Base-by-base conservation (phyloP, 345 rosid species). In the Populus simonii region DNA sequence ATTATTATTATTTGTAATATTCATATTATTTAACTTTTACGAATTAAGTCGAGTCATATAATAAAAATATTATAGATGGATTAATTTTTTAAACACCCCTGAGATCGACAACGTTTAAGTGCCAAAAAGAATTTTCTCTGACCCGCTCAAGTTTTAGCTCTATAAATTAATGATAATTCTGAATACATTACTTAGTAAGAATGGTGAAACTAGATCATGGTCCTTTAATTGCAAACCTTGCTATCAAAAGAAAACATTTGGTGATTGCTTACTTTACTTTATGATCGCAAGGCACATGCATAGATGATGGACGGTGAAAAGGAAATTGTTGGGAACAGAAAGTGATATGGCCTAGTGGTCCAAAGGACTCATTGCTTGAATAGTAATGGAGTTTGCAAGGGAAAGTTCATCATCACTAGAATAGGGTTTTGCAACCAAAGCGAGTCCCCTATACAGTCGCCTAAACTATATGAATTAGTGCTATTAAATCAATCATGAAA, bases 31-130 rank as follows among this genome's bases (percentile, higher is more conserved):
- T 39, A 9, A 39, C 12, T 39, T 39, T 33, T 0, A 33, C 5
- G 35, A 0, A 0, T 33, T 33, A 33, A 4, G 0, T 33, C 0
- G 0, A 33, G 35, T 33, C 12, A 9, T 3, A 39, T 1, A 8
- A 3, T 1, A 39, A 3, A 9, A 41, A 10, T 41, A 10, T 10
- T 33, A 33, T 33, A 33, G 0, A 41, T 41, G 45, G 10, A 33
- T 0, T 11, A 13, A 41, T 2, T 41, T 41, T 0, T 41, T 10
- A 0, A 3, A 41, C 45, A 0, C 3, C 12, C 15, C 45, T 41
- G 1, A 2, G 2, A 59, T 23, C 65, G 1, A 59, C 29, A 23
- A 23, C 2, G 16, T 23, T 59, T 8, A 59, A 23, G 29, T 59
- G 16, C 6, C 29, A 59, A n/a, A 55, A 9, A 1, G 29, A 59